These are phyloP conservation scores for Solanum aculeatissimum DNA, from an alignment of 305 asterid genomes.

Conservation along the genomic window DNA sequence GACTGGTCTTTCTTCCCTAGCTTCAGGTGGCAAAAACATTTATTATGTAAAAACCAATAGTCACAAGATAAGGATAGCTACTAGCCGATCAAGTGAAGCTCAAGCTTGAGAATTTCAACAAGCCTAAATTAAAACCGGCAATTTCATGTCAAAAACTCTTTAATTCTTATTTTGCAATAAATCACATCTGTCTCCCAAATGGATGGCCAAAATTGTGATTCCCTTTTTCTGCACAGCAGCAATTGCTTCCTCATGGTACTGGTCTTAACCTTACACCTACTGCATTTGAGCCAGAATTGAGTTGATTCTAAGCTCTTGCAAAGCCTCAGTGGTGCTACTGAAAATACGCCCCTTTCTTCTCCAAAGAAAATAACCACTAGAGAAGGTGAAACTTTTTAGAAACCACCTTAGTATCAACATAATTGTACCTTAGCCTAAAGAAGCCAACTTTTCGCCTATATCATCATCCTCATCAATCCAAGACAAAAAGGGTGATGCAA, in stretches of 20 bases:
- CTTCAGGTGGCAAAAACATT: background rate
- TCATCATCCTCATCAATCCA: background rate
- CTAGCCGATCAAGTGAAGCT: background rate
- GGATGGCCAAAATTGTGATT: background rate
- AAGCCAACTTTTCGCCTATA: background rate
- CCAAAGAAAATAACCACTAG: background rate
- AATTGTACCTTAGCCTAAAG: background rate
- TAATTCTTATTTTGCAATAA: background rate
- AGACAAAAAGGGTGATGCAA: background rate
- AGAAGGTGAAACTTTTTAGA: background rate
- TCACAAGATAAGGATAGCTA: background rate
- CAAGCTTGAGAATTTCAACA: background rate
- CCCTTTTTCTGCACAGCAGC: background rate
- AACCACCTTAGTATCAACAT: background rate
- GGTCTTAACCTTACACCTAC: background rate
- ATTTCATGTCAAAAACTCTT: background rate
- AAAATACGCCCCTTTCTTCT: background rate
- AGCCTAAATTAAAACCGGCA: background rate
- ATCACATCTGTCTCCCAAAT: background rate
- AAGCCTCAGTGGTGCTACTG: background rate
- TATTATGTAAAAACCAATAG: background rate
- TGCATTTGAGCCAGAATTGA: background rate
- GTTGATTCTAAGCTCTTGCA: background rate
- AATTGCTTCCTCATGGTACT: background rate
- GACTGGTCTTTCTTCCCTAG: background rate